These are phyloP conservation scores for Exserohilum turcica DNA, from an alignment of 2,329 filamentous ascomycete species.

Conservation along the genomic window DNA sequence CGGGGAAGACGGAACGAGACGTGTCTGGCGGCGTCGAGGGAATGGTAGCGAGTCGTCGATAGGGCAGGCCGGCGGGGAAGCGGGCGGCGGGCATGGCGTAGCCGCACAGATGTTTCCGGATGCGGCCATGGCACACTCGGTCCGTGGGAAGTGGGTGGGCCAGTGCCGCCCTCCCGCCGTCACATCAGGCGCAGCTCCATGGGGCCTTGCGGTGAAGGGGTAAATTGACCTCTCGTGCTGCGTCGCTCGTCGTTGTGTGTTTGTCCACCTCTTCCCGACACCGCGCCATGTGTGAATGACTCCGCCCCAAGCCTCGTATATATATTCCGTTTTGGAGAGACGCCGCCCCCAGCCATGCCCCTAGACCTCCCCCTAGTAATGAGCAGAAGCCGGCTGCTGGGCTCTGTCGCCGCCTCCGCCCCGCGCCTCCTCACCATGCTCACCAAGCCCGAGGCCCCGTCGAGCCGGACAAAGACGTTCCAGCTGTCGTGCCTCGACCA, in stretches of 20 bases:
- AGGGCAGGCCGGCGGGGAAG: constrained; percentile 32
- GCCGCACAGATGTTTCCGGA: constrained; percentile 21
- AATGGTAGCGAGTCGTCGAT: constrained; percentile 18
- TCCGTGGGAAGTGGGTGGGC: constrained; percentile 25
- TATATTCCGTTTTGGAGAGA: constrained; percentile 22
- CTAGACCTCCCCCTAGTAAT: constrained; percentile 25
- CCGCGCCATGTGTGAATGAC: constrained; percentile 22
- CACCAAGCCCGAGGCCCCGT: constrained; percentile 27
- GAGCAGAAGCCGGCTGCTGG: constrained; percentile 22
- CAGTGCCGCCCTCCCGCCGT: constrained; percentile 32
- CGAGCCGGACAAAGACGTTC: constrained; percentile 28
- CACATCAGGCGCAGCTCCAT: constrained; percentile 31
- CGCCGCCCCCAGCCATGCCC: constrained; percentile 25
- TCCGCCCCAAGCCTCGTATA: constrained; percentile 21
- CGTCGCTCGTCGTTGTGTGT: constrained; percentile 28
- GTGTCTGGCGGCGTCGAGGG: constrained; percentile 24
- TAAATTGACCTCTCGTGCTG: constrained; percentile 36
- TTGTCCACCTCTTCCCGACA: constrained; percentile 27
- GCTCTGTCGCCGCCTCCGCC: constrained; percentile 22
- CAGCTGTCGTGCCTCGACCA: constrained; percentile 41
- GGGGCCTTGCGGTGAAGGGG: constrained; percentile 38
- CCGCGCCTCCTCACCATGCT: constrained; percentile 32
- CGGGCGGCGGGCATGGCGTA: constrained; percentile 16
- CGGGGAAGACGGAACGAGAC: constrained; percentile 38
- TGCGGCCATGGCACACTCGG: constrained; percentile 29